Percentiles rank a stretch among this genome's conserved stretches.
Conservation (phyloP, 1,139 yeast species). For the Hemisphaericaspora subhashii region DNA sequence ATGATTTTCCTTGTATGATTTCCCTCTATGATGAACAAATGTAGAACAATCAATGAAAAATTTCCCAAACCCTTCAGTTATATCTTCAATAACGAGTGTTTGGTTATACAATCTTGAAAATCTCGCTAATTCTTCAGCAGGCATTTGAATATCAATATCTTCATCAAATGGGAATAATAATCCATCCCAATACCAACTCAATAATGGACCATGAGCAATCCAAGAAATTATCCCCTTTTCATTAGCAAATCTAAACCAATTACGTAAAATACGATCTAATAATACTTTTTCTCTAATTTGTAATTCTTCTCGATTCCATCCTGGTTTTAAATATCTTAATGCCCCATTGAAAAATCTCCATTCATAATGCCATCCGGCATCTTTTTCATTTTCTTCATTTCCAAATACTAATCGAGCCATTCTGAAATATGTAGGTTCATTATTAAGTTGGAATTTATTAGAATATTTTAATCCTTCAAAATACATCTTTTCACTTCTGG, state of each 20-base stretch:
- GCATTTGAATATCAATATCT: constrained; percentile 38
- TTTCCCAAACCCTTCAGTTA: constrained; percentile 29
- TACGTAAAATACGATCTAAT: constrained; percentile 28
- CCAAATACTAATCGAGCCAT: constrained; percentile 23
- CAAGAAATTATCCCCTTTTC: constrained; percentile 36
- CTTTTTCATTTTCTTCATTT: constrained; percentile 21
- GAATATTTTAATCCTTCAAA: constrained; percentile 22
- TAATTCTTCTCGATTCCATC: constrained; percentile 21
- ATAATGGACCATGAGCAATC: constrained; percentile 38
- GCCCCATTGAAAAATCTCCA: constrained; percentile 41
- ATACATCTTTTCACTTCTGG: constrained; percentile 22
- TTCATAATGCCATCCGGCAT: constrained; percentile 42
- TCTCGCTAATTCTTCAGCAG: constrained; percentile 27
- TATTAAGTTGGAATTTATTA: constrained; percentile 13
- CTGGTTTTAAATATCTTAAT: constrained; percentile 19
- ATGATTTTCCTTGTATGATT: constrained; percentile 28
- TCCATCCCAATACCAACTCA: constrained; percentile 42
- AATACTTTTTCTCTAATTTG: constrained; percentile 26
- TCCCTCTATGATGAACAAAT: constrained; percentile 30
- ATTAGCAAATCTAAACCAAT: constrained; percentile 33
- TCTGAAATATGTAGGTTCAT: constrained; percentile 32
- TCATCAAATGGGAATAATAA: constrained; percentile 33
- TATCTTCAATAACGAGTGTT: constrained; percentile 31
- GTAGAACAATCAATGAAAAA: constrained; percentile 34
- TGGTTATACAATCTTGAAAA: constrained; percentile 30